Evolutionary conservation across 441 rosid species (phyloP), one percentile per base, ranked within the genome.

Genomic region (Erodium trifolium): DNA sequence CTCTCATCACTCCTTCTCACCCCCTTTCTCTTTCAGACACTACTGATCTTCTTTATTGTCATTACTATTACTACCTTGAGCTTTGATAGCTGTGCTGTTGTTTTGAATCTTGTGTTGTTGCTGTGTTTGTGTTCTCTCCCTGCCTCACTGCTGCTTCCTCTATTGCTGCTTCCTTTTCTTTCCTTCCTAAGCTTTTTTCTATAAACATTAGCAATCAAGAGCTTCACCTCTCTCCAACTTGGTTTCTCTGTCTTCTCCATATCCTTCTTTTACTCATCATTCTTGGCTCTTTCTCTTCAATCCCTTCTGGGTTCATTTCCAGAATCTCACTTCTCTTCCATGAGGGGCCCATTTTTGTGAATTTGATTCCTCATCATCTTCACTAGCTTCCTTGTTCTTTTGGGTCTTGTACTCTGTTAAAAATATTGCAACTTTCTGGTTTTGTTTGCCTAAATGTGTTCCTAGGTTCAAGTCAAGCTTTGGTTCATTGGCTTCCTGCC

Each of bases 21-120:
- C 17, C 10, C 63, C 27, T 57, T 17, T 57, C 63, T 29, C 63
- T 57, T 57, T 57, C 63, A 57, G 63, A 17, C 17, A 18, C 63
- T 57, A 57, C 63, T 17, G 63, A 57, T 57, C 63, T 1, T 57
- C 17, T 5, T 57, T 57, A 7, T 57, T 57, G 63, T 18, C 63
- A 57, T 57, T 57, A 57, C 63, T 57, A 57, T 57, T 57, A 57
- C 10, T 57, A 57, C 63, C 63, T 57, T 57, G 63, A 57, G 63
- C 63, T 57, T 57, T 57, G 63, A 57, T 1, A 57, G 12, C 29
- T 57, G 63, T 57, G 63, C 63, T 57, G 2, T 57, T 18, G 27
- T 57, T 57, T 57, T 57, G 27, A 17, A 17, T 18, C 27, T 18
- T 57, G 63, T 57, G 63, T 16, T 57, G 10, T 17, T 57, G 8